Percentiles rank a stretch among this genome's conserved stretches.
phyloP scores from a whole-genome alignment of 441 rosid species.

The Arabidopsis lyrata region DNA sequence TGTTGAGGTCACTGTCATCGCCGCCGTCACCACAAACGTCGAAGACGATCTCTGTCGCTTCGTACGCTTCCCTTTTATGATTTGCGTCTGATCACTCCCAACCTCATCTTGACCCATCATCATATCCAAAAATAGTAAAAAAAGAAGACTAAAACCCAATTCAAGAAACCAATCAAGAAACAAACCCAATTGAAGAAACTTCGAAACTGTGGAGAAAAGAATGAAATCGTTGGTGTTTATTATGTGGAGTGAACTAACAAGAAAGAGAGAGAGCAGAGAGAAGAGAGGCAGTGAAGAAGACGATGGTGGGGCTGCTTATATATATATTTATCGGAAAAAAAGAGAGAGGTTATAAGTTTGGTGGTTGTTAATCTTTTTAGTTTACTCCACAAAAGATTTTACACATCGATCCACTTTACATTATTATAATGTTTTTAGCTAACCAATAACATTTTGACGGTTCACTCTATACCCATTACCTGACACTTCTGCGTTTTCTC shows the following conservation, averaged over 20 bases:
- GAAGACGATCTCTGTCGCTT: constrained; percentile 76
- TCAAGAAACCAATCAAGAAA: constrained; percentile 24
- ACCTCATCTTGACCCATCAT: constrained; percentile 59
- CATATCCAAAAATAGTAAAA: constrained; percentile 2
- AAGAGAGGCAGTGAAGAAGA: constrained; percentile 41
- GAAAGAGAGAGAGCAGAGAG: constrained; percentile 35
- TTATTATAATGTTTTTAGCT: constrained; percentile 16
- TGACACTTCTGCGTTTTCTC: constrained; percentile 47
- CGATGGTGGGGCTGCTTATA: constrained; percentile 48
- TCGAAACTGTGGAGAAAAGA: constrained; percentile 13
- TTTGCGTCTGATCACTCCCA: constrained; percentile 48
- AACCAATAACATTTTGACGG: constrained; percentile 48
- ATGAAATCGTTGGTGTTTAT: constrained; percentile 37
- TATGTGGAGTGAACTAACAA: constrained; percentile 52
- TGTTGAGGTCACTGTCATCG: constrained; percentile 49
- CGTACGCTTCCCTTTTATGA: constrained; percentile 75
- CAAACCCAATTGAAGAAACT: constrained; percentile 36
- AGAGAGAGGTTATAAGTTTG: constrained; percentile 49
- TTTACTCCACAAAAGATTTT: constrained; percentile 44
- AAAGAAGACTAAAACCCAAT: constrained; percentile 9
- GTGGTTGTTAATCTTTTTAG: constrained; percentile 50
- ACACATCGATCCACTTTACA: constrained; percentile 45
- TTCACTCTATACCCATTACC: constrained; percentile 46
- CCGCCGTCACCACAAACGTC: constrained; percentile 41
- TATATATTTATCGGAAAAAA: constrained; percentile 28